These are phyloP conservation scores for Eucalyptus cloeziana DNA, from an alignment of 345 rosid genomes.

Conservation along the genomic window DNA sequence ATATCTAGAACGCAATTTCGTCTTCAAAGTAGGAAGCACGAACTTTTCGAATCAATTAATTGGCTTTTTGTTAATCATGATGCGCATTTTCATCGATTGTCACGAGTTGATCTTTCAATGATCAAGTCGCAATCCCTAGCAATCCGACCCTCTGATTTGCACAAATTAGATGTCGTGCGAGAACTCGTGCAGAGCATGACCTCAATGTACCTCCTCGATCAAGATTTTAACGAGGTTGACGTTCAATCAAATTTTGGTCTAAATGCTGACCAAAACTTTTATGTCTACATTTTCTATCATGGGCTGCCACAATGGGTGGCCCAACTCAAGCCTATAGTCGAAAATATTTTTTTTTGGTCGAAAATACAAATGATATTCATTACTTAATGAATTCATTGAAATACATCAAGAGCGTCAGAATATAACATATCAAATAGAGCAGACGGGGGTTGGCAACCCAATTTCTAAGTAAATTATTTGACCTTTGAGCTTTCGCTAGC, in stretches of 20 bases:
- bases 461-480: too few species aligned
- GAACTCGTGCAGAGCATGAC: not conserved
- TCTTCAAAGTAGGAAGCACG: not conserved
- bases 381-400: too few species aligned
- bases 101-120: not conserved
- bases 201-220: not conserved
- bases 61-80: not conserved
- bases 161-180: not conserved
- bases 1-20: not conserved
- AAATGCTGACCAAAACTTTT: not conserved
- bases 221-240: not conserved
- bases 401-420: too few species aligned
- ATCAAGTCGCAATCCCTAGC: not conserved
- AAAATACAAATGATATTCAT: too few species aligned
- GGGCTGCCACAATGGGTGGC: not conserved
- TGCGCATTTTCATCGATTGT: not conserved
- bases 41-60: not conserved
- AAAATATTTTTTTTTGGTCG: fast-evolving
- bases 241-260: not conserved
- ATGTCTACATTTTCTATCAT: not conserved
- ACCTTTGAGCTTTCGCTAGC: too few species aligned
- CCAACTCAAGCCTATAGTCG: not conserved
- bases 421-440: too few species aligned
- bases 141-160: not conserved
- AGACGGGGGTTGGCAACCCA: too few species aligned